phyloP scores from a whole-genome alignment of 2,329 filamentous ascomycete genomes.

The Aspergillus uvarum region DNA sequence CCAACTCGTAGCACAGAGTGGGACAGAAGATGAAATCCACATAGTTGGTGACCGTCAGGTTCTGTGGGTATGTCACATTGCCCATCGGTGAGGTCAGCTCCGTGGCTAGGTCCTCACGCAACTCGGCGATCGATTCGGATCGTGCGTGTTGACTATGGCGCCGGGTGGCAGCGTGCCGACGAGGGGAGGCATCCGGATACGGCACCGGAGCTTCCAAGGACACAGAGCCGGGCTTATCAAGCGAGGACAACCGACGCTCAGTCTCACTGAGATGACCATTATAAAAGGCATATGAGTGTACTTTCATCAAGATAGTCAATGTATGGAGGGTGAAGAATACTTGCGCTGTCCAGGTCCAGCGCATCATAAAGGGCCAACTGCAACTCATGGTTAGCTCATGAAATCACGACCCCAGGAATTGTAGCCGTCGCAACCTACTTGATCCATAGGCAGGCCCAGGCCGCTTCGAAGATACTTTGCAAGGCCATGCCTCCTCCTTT shows the following conservation, averaged over 20 bases:
- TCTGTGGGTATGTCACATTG: constrained; percentile 83
- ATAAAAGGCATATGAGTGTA: constrained; percentile 98
- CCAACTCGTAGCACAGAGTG: constrained; percentile 94
- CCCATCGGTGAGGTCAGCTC: constrained; percentile 91
- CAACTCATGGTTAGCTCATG: constrained; percentile 21
- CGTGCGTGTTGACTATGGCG: constrained; percentile 24
- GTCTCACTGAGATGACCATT: constrained; percentile 93
- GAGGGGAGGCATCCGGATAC: constrained; percentile 62
- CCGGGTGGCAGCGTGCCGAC: constrained; percentile 26
- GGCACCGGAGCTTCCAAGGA: constrained; percentile 70
- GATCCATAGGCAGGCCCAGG: constrained; percentile 82
- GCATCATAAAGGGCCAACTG: constrained; percentile 74
- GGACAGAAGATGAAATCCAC: constrained; percentile 86
- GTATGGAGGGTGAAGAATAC: constrained; percentile 92
- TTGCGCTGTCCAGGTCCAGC: constrained; percentile 97
- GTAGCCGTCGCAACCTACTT: constrained; percentile 44
- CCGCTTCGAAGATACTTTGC: constrained; percentile 76
- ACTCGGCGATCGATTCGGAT: constrained; percentile 59
- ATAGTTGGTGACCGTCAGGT: constrained; percentile 80
- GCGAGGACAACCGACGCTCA: constrained; percentile 71
- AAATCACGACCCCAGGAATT: background rate
- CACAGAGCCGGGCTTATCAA: constrained; percentile 71
- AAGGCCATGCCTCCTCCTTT: constrained; percentile 71
- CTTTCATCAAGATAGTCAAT: constrained; percentile 94
- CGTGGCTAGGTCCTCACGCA: constrained; percentile 82